Evolutionary conservation across 2,329 filamentous ascomycete genomes (phyloP), one percentile per base, ranked within the genome.

Genomic region (Capronia americana): DNA sequence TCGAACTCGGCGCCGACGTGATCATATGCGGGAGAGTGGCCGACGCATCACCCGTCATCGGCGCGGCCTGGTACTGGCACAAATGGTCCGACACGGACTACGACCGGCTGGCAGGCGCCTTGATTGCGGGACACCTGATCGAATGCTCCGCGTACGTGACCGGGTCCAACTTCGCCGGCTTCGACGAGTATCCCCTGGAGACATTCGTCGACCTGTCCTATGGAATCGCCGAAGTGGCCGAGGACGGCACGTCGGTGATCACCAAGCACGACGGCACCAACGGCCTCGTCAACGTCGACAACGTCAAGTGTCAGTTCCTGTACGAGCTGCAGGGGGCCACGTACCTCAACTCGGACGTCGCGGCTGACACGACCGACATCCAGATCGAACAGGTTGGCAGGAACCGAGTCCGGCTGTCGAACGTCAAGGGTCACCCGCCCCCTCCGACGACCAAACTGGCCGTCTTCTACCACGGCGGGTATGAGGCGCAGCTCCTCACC

Each of bases 11-110:
- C 1, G 79, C 78, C 0, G 77, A 81, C 66, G 80, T 82, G 60
- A 74, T 82, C 4, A 74, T 82, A n/a, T 80, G 78, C 66, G 80
- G 79, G 4, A 78, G 83, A 3, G 81, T 81, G 1, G 78, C 81
- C 0, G 83, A 84, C 69, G 83, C 84, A 0, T 81, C 80, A 2
- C 84, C 83, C 0, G 84, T 86, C 0, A 86, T 87, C 64, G 86
- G 82, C 0, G 84, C 84, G 0, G 85, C 85, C 0, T 82, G 81
- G 71, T 87, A 80, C 76, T 88, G 85, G 81, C 80, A 87, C 61
- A 75, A 78, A 1, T 88, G 85, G 86, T 66, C 68, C 0, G 78
- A 82, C 17, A 78, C 76, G 0, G 78, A 82, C 26, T 85, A 81
- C 23, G 80, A 87, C 65, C 70, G 77, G 20, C 76, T 88, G 4